phyloP scores from a whole-genome alignment of 2,329 filamentous ascomycete genomes.

The Fusarium chaquense region DNA sequence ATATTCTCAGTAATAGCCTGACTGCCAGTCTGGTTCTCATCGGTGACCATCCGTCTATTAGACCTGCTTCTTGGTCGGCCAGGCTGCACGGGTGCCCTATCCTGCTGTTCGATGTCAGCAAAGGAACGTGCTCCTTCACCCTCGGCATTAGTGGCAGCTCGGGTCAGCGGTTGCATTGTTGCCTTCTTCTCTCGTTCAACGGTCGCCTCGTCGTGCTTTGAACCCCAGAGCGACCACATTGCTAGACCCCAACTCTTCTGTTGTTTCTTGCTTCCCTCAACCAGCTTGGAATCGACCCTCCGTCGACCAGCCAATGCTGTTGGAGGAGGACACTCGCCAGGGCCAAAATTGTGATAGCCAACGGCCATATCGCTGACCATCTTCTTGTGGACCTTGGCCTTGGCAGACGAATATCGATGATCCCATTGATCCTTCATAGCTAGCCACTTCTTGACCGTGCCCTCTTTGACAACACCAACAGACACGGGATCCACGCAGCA shows the following conservation, averaged over 20 bases:
- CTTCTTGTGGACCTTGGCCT: conserved; percentile 78
- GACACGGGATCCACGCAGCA: conserved; percentile 72
- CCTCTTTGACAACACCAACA: conserved; percentile 83
- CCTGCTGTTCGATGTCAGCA: conserved; percentile 56
- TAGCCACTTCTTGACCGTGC: conserved; percentile 86
- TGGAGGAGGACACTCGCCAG: conserved; percentile 83
- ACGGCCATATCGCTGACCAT: conserved; percentile 77
- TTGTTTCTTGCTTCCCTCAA: conserved; percentile 62
- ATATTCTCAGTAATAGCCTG: conserved; percentile 54
- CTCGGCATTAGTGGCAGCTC: conserved; percentile 55
- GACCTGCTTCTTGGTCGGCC: conserved; percentile 56
- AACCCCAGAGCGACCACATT: conserved; percentile 89
- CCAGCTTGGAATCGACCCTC: conserved; percentile 58
- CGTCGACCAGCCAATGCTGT: conserved; percentile 83
- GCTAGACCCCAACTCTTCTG: conserved; percentile 80
- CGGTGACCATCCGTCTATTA: conserved; percentile 60
- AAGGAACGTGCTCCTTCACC: conserved; percentile 59
- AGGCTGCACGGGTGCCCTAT: conserved; percentile 44
- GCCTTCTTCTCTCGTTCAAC: conserved; percentile 70
- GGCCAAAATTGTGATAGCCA: conserved; percentile 77
- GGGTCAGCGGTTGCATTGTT: conserved; percentile 52
- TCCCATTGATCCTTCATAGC: conserved; percentile 80
- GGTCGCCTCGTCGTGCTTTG: conserved; percentile 85
- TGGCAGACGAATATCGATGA: conserved; percentile 74
- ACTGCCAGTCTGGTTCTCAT: conserved; percentile 62